phyloP scores from a whole-genome alignment of 306 rosid genomes.

The Malus asiatica region DNA sequence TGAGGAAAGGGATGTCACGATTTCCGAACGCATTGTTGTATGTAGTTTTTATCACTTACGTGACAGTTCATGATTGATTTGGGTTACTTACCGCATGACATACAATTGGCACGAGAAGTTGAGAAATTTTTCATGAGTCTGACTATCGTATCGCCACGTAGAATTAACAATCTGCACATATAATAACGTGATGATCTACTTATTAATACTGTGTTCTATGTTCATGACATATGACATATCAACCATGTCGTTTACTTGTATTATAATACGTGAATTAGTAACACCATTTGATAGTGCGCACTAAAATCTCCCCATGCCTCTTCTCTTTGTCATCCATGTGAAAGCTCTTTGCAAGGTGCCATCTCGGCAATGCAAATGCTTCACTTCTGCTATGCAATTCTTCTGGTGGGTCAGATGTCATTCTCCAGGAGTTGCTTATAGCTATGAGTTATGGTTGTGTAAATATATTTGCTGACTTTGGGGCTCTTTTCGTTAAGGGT shows the following conservation, averaged over 20 bases:
- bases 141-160: background rate
- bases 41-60: no score
- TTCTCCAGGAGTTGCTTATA: background rate
- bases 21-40: background rate
- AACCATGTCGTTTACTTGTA: no score
- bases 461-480: background rate
- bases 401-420: slow-evolving; percentile 25
- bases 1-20: background rate
- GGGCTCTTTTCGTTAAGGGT: slow-evolving; percentile 3
- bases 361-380: background rate
- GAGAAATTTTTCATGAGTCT: background rate
- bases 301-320: no score
- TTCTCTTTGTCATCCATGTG: background rate
- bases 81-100: background rate
- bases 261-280: no score
- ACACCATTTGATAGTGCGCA: background rate
- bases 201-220: no score
- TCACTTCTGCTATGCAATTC: slow-evolving; percentile 1
- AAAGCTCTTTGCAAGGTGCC: background rate
- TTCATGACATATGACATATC: background rate
- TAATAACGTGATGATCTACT: background rate
- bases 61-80: background rate
- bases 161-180: background rate
- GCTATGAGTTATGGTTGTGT: background rate
- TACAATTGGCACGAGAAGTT: background rate